Evolutionary conservation across 2,329 filamentous ascomycete species (phyloP), one percentile per base, ranked within the genome.

Genomic region (Rachicladosporium sp.): DNA sequence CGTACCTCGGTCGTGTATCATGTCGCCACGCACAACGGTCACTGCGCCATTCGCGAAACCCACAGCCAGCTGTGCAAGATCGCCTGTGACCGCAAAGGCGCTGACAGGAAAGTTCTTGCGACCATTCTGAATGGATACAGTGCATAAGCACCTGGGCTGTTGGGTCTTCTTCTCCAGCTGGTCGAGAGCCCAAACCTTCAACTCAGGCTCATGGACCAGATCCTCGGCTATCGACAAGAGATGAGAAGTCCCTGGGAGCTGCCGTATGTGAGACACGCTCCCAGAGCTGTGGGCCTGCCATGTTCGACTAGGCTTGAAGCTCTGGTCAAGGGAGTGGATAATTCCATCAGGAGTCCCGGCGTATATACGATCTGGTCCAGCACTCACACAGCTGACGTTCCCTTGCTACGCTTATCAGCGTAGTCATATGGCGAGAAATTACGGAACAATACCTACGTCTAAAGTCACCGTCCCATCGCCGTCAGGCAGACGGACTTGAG

Each of bases 141-240:
- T 91, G 56, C 85, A 93, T 49, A 94, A 71, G 58, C 91, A 96
- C 31, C 80, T 84, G 10, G 91, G 91, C 45, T 81, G 69, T 33
- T 87, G 87, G 4, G 85, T 93, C 71, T 93, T 96, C 72, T 91
- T 96, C 50, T 93, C 86, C 3, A 81, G 73, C 63, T 88, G 93
- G 58, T 96, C 88, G 50, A 98, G 69, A 13, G 86, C 89, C 91
- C 91, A 98, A 11, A 96, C 89, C 60, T 94, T 96, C 44, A 98
- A 64, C 12, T 89, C 73, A 0, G 91, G 89, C 52, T 96, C 87
- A 52, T 75, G 82, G 31, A 82, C 82, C 38, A 95, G 68, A 54
- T 96, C 88, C 62, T 98, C 91, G 43, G 82, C 76, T 43, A 89
- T 70, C 0, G 91, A 96, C 29, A 95, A 78, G 21, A 98, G 70